Evolutionary conservation across 106 monocot genomes (phyloP).

Genomic region (Allium fistulosum): DNA sequence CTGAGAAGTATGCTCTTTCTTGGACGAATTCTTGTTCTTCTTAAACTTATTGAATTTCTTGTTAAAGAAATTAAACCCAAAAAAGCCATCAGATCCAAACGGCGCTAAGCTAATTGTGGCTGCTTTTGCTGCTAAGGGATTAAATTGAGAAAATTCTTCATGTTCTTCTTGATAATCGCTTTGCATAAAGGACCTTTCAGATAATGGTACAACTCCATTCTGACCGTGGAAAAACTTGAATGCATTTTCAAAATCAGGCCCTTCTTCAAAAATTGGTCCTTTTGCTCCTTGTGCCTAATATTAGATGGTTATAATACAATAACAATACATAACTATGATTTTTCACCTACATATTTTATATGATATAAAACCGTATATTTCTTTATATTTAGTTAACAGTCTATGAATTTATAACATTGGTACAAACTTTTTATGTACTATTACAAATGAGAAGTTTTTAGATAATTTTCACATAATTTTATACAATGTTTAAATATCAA

Average conservation of each 20-base stretch:
- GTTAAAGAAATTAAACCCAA: slow-evolving; percentile 72
- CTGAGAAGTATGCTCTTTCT: slow-evolving; percentile 13
- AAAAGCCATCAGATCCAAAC: slow-evolving; percentile 59
- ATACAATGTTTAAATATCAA: too few species aligned
- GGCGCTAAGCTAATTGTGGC: slow-evolving; percentile 79
- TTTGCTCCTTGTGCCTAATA: slow-evolving; percentile 42
- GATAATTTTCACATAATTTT: too few species aligned
- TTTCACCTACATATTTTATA: too few species aligned
- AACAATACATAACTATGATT: too few species aligned
- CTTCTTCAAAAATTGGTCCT: slow-evolving; percentile 95
- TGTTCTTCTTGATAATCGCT: slow-evolving; percentile 17
- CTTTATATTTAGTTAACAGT: too few species aligned
- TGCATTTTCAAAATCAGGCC: slow-evolving; percentile 76
- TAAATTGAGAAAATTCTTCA: slow-evolving; percentile 34
- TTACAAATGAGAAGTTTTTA: too few species aligned
- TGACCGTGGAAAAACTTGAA: slow-evolving; percentile 82
- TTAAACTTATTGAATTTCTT: slow-evolving; percentile 42
- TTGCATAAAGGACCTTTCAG: slow-evolving; percentile 23
- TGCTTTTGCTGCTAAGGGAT: slow-evolving; percentile 85
- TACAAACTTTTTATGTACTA: too few species aligned
- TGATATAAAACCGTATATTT: too few species aligned
- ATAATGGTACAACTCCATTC: slow-evolving; percentile 79
- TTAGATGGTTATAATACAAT: neutral
- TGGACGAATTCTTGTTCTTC: slow-evolving; percentile 44
- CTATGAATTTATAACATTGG: too few species aligned